These are phyloP conservation scores for Amanita fuliginea DNA, from an alignment of 768 basidiomycete species.

Conservation along the genomic window DNA sequence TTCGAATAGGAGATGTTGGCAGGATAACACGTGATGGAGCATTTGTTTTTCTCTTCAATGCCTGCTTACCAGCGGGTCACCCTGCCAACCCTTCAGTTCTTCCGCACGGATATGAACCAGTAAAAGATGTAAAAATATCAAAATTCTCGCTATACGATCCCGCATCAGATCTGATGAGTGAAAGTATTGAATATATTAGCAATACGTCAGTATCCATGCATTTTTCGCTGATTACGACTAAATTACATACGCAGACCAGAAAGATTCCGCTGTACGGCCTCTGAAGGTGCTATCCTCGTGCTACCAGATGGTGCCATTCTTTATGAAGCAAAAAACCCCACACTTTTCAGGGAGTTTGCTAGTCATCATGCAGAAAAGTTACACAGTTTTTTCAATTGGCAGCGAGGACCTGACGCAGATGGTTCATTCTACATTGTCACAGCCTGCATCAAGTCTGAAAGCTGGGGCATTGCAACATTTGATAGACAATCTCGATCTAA, in stretches of 20 bases:
- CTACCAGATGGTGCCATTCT: conserved; percentile 11
- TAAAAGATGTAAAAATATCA: background rate
- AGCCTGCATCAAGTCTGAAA: conserved; percentile 11
- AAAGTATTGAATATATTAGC: background rate
- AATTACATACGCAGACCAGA: background rate
- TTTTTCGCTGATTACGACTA: background rate
- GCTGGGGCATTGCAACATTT: conserved; percentile 12
- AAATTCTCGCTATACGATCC: background rate
- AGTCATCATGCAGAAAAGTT: conserved; percentile 9
- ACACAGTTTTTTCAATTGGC: conserved; percentile 10
- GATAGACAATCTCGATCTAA: background rate
- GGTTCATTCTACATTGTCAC: conserved; percentile 13
- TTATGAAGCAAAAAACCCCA: background rate
- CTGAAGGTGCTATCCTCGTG: conserved; percentile 11
- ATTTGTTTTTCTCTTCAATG: conserved; percentile 13
- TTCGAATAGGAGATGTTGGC: no score
- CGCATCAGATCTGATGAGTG: background rate
- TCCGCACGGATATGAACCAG: conserved; percentile 15
- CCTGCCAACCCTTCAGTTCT: conserved; percentile 17
- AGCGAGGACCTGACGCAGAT: conserved; percentile 6
- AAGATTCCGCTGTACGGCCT: background rate
- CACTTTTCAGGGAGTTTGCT: conserved; percentile 6
- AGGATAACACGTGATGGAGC: no score
- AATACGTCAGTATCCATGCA: background rate
- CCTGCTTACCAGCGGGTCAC: conserved; percentile 15